Evolutionary conservation across 306 rosid species (phyloP).

Genomic region (Malus fusca): DNA sequence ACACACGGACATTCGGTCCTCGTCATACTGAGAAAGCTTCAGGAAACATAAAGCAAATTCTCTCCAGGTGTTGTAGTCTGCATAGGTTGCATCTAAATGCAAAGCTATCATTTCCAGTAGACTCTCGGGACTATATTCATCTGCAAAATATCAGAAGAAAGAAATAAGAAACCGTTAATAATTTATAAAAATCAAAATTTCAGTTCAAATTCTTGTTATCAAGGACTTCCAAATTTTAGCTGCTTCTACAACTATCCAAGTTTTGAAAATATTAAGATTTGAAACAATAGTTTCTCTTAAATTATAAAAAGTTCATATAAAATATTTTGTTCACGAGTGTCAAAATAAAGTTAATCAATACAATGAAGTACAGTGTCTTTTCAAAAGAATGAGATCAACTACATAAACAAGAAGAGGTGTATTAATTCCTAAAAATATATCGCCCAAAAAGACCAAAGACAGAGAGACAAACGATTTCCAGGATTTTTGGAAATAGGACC

Average conservation of each 20-base stretch:
- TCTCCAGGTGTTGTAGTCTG: slow-evolving; percentile 54
- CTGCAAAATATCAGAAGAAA: slow-evolving; percentile 39
- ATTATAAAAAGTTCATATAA: background rate
- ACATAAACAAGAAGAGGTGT: background rate
- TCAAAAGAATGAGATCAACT: background rate
- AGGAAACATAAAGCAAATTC: slow-evolving; percentile 57
- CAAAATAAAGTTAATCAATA: background rate
- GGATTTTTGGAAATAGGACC: background rate
- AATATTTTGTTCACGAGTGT: background rate
- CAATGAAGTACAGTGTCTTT: background rate
- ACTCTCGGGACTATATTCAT: slow-evolving; percentile 48
- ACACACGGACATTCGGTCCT: slow-evolving; percentile 49
- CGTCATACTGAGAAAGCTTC: slow-evolving; percentile 37
- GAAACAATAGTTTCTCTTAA: background rate
- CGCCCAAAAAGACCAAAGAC: background rate
- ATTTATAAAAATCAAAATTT: background rate
- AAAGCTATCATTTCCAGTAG: slow-evolving; percentile 61
- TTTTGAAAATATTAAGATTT: background rate
- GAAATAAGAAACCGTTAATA: background rate
- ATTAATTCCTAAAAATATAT: background rate
- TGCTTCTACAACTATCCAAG: background rate
- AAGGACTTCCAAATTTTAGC: background rate
- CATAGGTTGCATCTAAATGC: slow-evolving; percentile 70
- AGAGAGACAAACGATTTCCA: background rate
- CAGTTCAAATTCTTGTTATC: background rate